Conservation (phyloP, 306 rosid species). For the Vigna mungo region DNA sequence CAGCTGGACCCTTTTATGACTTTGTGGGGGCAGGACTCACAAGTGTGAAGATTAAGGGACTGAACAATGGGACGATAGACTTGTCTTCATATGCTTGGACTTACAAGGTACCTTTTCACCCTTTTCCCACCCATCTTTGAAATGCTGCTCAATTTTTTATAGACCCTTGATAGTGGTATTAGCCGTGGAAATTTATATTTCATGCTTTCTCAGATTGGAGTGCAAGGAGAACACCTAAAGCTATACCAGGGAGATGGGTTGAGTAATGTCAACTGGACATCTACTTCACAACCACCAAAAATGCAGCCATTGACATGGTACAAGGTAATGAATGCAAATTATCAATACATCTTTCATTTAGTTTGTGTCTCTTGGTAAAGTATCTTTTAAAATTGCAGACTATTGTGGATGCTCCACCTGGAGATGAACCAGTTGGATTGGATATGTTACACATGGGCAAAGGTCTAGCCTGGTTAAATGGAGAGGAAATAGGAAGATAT, state of each 20-base stretch:
- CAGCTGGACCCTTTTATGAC: conserved; percentile 89
- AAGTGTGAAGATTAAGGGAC: conserved; percentile 72
- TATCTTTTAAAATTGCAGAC: conserved; percentile 56
- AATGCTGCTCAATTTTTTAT: conserved; percentile 6
- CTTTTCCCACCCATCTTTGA: conserved; percentile 14
- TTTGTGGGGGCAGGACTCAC: conserved; percentile 86
- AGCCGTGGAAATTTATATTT: not conserved
- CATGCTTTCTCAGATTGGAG: conserved; percentile 66
- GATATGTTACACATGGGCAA: conserved; percentile 96
- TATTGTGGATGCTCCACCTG: conserved; percentile 74
- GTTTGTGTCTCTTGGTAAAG: conserved; percentile 8
- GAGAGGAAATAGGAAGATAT: conserved; percentile 98
- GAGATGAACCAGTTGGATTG: conserved; percentile 85
- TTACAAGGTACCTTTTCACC: conserved; percentile 70
- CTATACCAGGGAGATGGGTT: conserved; percentile 66
- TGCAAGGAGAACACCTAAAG: conserved; percentile 76
- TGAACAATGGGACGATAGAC: conserved; percentile 71
- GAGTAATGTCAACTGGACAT: conserved; percentile 65
- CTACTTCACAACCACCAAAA: conserved; percentile 68
- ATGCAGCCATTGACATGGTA: conserved; percentile 88
- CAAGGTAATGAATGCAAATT: conserved; percentile 64
- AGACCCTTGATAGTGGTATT: not conserved
- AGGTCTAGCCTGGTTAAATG: conserved; percentile 97
- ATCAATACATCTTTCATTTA: conserved; percentile 32
- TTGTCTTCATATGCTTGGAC: conserved; percentile 79